Conservation (phyloP, 257 asterid species). For the Perilla frutescens region DNA sequence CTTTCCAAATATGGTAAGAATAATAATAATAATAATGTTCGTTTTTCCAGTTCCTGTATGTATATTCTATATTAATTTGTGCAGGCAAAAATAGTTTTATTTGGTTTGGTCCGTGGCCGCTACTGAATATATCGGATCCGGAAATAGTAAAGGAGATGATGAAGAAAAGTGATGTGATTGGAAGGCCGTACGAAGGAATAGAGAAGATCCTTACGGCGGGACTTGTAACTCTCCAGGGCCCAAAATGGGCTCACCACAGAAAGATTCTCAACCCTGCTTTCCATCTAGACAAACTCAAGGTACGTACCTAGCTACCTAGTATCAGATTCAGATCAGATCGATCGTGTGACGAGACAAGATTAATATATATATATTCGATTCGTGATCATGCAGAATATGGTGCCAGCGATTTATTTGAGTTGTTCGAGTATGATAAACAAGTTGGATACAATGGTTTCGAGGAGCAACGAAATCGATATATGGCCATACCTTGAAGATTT, state of each 20-base stretch:
- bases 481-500: slow-evolving; percentile 36
- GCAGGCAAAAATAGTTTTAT: slow-evolving; percentile 32
- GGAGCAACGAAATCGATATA: slow-evolving; percentile 31
- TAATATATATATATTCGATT: too few species aligned
- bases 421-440: slow-evolving; percentile 25
- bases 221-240: slow-evolving; percentile 22
- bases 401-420: not conserved
- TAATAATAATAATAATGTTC: too few species aligned
- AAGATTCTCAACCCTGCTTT: slow-evolving; percentile 39
- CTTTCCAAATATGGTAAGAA: slow-evolving; percentile 31
- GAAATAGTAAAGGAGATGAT: slow-evolving; percentile 30
- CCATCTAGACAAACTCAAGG: slow-evolving; percentile 39
- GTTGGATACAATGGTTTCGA: not conserved
- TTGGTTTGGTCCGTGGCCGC: slow-evolving; percentile 39
- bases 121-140: slow-evolving; percentile 21
- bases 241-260: slow-evolving; percentile 38
- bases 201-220: slow-evolving; percentile 25
- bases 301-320: too few species aligned
- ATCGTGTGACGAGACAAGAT: too few species aligned
- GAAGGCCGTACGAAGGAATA: slow-evolving; percentile 5
- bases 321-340: too few species aligned
- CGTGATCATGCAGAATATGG: slow-evolving; percentile 22
- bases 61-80: too few species aligned
- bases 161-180: slow-evolving; percentile 5
- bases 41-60: too few species aligned